A percentile compares a stretch with the other conserved stretches of the same genome.
Evolutionary conservation across 1,139 yeast genomes (phyloP).

Genomic region (Meyerozyma smithsonii): DNA sequence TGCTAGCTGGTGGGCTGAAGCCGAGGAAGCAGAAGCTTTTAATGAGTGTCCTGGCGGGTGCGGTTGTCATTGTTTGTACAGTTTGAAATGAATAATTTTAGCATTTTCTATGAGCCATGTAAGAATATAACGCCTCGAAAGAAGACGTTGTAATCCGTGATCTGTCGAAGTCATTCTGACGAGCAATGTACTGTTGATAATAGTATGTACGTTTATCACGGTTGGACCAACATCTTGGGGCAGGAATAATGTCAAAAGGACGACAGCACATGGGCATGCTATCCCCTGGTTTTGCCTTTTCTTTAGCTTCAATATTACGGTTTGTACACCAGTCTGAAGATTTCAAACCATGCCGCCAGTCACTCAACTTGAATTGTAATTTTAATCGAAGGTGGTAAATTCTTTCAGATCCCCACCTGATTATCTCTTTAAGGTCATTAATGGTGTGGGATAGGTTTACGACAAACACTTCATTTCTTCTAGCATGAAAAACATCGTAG

Average conservation of each 20-base stretch:
- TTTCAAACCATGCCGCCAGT: too few relatives aligned
- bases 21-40: constrained; percentile 18
- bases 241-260: neutral
- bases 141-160: too few relatives aligned
- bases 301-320: neutral
- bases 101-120: too few relatives aligned
- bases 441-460: too few relatives aligned
- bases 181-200: neutral
- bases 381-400: too few relatives aligned
- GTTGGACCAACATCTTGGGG: neutral
- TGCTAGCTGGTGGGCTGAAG: constrained; percentile 68
- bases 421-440: too few relatives aligned
- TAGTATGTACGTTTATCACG: neutral
- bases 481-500: too few relatives aligned
- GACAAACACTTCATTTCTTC: too few relatives aligned
- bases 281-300: neutral
- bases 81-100: neutral
- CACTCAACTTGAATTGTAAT: too few relatives aligned
- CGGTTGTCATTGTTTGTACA: constrained; percentile 64
- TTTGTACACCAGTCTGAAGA: neutral
- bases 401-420: too few relatives aligned
- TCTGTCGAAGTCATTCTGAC: neutral
- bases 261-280: constrained; percentile 3
- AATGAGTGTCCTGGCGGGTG: constrained; percentile 85
- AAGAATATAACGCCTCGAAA: too few relatives aligned